A percentile compares a stretch with the other conserved stretches of the same genome.
Evolutionary conservation across 83 land plant species (phyloP).

Genomic region (Thuja plicata): DNA sequence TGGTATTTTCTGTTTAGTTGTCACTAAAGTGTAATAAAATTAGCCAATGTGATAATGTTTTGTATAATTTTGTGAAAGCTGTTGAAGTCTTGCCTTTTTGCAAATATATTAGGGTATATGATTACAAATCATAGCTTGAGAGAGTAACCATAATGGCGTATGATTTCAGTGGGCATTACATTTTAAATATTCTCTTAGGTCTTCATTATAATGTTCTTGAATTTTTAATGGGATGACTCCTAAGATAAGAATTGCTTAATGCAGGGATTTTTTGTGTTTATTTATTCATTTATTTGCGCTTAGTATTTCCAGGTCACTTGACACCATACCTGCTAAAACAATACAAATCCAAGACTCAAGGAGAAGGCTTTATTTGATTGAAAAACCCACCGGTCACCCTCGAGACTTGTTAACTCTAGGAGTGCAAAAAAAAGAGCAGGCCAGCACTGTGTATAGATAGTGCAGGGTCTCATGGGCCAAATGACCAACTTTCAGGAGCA

Average conservation of each 20-base stretch:
- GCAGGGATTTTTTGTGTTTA: not conserved
- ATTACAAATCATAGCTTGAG: not conserved
- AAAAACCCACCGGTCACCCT: too few relatives aligned
- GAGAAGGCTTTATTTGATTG: too few relatives aligned
- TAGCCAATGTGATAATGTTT: not conserved
- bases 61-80: not conserved
- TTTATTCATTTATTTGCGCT: not conserved
- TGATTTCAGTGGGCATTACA: not conserved
- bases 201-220: not conserved
- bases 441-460: too few relatives aligned
- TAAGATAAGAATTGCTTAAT: not conserved
- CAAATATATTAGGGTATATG: not conserved
- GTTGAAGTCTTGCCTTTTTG: not conserved
- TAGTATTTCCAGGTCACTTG: not conserved
- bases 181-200: not conserved
- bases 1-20: not conserved
- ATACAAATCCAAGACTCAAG: too few relatives aligned
- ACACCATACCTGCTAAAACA: too few relatives aligned
- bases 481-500: too few relatives aligned
- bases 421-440: too few relatives aligned
- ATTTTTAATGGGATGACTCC: not conserved
- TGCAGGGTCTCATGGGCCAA: too few relatives aligned
- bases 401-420: too few relatives aligned
- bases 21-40: not conserved
- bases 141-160: not conserved